Percentiles rank a stretch among this genome's conserved stretches.
phyloP scores from a whole-genome alignment of 164 flowering plant species.

The Pachysandra terminalis region DNA sequence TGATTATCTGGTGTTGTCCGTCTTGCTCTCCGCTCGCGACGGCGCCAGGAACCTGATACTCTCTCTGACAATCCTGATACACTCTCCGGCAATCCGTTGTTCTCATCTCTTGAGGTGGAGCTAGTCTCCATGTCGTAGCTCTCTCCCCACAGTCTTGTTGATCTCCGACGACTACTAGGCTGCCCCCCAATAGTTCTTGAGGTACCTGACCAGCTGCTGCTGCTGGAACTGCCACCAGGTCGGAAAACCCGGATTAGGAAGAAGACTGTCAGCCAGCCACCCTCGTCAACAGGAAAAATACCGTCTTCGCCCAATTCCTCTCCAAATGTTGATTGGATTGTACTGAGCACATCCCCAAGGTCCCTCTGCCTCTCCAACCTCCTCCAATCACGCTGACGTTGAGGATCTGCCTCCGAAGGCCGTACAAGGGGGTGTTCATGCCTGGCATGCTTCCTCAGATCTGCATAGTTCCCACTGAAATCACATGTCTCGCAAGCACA shows the following conservation, averaged over 20 bases:
- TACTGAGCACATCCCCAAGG: slow-evolving; percentile 78
- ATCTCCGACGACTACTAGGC: slow-evolving; percentile 43
- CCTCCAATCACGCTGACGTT: slow-evolving; percentile 73
- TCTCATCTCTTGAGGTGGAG: slow-evolving; percentile 43
- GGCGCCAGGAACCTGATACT: slow-evolving; percentile 32
- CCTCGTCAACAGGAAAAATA: slow-evolving; percentile 39
- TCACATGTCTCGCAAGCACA: slow-evolving; percentile 79
- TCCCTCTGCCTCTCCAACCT: slow-evolving; percentile 84
- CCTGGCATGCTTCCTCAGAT: slow-evolving; percentile 89
- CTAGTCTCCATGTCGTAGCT: slow-evolving; percentile 44
- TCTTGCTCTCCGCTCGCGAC: slow-evolving; percentile 28
- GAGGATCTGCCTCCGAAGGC: slow-evolving; percentile 78
- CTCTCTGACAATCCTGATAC: slow-evolving; percentile 45
- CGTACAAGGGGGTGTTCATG: slow-evolving; percentile 64
- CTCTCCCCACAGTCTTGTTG: slow-evolving; percentile 65
- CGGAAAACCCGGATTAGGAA: slow-evolving; percentile 53
- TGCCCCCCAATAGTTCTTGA: slow-evolving; percentile 61
- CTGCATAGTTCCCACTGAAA: slow-evolving; percentile 65
- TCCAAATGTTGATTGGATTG: slow-evolving; percentile 63
- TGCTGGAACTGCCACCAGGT: slow-evolving; percentile 34
- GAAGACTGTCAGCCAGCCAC: slow-evolving; percentile 60
- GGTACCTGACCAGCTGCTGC: slow-evolving; percentile 53
- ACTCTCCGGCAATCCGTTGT: slow-evolving; percentile 40
- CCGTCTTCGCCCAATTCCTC: slow-evolving; percentile 46
- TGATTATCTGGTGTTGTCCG: slow-evolving; percentile 41